Evolutionary conservation across 306 rosid species (phyloP), one percentile per base, ranked within the genome.

Genomic region (Notholithocarpus densiflorus): DNA sequence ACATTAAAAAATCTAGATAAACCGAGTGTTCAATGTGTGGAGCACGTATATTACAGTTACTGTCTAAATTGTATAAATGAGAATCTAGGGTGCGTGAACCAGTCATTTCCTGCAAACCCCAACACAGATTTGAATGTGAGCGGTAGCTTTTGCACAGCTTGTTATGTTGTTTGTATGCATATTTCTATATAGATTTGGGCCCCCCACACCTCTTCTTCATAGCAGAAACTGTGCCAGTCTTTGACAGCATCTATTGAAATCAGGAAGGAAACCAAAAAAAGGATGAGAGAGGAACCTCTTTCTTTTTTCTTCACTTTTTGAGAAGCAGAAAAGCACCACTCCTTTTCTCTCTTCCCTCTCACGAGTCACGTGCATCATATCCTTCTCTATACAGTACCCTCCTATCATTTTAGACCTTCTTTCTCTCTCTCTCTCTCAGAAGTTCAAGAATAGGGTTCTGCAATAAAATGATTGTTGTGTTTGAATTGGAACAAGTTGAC

Each of bases 91-190:
- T 90, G 78, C 79, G 83, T 60, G 97, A 81, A 90, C 37, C 88
- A 82, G 85, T 81, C 78, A 84, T 81, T 88, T 84, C 73, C 85
- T 84, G 80, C 89, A 86, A 77, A 81, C 54, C 78, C 92, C 90
- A 87, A 89, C 90, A 86, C 89, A 86, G 95, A 89, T 90, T 89
- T 92, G 95, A 90, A 90, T 86, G 93, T 79, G 95, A 84, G 84
- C 86, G 56, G 91, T 88, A 80, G 88, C 93, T 86, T 81, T 87
- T 82, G 80, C 92, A 85, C 93, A 90, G 95, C 91, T 89, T 66
- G 85, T 86, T 84, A 2, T 77, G 81, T 87, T 92, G 97, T 90
- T 89, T 89, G 82, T 86, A 84, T 90, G 89, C 92, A 55, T 82
- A 89, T 82, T 89, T 90, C 93, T 81, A 90, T 87, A 86, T 87